A percentile compares a stretch with the other conserved stretches of the same genome.
phyloP scores from a whole-genome alignment of 768 basidiomycete genomes.

The Lactifluus piperatus region DNA sequence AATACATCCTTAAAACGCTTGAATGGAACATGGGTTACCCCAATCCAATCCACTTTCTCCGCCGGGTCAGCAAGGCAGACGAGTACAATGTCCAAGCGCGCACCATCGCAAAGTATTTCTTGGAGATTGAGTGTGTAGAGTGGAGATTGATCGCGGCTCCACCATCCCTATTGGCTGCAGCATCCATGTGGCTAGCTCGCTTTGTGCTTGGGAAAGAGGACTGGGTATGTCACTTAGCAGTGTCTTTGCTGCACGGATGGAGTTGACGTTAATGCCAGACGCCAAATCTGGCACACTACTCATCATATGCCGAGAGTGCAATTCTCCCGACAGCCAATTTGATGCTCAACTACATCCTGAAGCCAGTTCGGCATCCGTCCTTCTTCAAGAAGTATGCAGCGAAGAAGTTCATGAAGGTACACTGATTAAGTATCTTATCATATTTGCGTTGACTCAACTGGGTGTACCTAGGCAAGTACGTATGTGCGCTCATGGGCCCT shows the following conservation, averaged over 20 bases:
- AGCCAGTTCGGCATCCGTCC: slow-evolving; percentile 61
- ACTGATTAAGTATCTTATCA: slow-evolving; percentile 15
- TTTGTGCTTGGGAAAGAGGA: slow-evolving; percentile 67
- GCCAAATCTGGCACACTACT: slow-evolving; percentile 80
- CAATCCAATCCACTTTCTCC: slow-evolving; percentile 82
- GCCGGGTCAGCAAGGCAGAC: slow-evolving; percentile 89
- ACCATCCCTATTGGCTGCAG: slow-evolving; percentile 76
- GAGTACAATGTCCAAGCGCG: slow-evolving; percentile 79
- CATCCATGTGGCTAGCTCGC: slow-evolving; percentile 80
- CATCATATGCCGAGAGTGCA: slow-evolving; percentile 72
- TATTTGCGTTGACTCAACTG: not conserved
- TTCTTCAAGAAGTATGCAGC: slow-evolving; percentile 86
- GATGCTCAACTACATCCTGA: slow-evolving; percentile 82
- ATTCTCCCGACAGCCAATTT: slow-evolving; percentile 73
- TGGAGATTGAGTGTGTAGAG: slow-evolving; percentile 81
- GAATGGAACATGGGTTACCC: slow-evolving; percentile 83
- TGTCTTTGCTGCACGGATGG: not conserved
- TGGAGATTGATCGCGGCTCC: slow-evolving; percentile 64
- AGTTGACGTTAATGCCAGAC: slow-evolving; percentile 40
- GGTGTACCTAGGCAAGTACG: slow-evolving; percentile 53
- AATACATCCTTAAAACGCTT: slow-evolving; percentile 77
- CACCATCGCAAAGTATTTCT: slow-evolving; percentile 84
- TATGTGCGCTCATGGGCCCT: slow-evolving; percentile 84
- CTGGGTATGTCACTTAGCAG: slow-evolving; percentile 58
- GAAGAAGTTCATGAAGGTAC: slow-evolving; percentile 76